Evolutionary conservation across 306 rosid species (phyloP), one percentile per base, ranked within the genome.

Genomic region (Rosa rugosa): DNA sequence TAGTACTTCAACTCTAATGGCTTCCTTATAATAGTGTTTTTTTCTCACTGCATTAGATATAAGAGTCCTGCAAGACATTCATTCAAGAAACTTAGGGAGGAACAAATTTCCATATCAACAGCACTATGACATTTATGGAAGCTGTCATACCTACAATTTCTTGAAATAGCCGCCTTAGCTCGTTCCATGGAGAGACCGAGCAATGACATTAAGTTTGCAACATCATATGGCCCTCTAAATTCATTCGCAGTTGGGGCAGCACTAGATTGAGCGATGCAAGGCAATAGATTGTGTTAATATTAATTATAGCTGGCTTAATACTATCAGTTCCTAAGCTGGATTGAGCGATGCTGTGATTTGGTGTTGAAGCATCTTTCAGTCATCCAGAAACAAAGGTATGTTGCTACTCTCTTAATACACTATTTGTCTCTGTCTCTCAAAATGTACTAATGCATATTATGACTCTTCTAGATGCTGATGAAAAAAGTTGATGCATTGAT

Each of bases 151-250:
- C 98, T 93, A 84, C 98, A 91, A 71, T 93, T 93, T 85, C 87
- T 93, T 45, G 98, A 95, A 67, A 89, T 73, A 72, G 98, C 91
- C 54, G 83, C 93, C 85, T 93, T 93, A 73, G 98, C 99, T 65
- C 82, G 84, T 81, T 93, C 94, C 82, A 80, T 83, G 60, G 93
- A 86, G 31, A 91, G 88, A 79, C 98, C 94, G 45, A 95, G 87
- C 86, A 95, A 75, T 72, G 85, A 90, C 53, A 89, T 87, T 78
- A 95, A 82, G 77, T 95, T 95, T 16, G 94, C 91, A 80, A 91
- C 98, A 80, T 95, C 99, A 82, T 87, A 84, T 20, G 99, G 96
- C 56, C 99, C 99, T 82, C 98, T 88, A 54, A 95, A 80, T 77
- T 85, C 96, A 90, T 85, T 90, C 41, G 87, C 97, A 11, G 92